Conservation (phyloP, 306 rosid species). For the Acacia crassicarpa region DNA sequence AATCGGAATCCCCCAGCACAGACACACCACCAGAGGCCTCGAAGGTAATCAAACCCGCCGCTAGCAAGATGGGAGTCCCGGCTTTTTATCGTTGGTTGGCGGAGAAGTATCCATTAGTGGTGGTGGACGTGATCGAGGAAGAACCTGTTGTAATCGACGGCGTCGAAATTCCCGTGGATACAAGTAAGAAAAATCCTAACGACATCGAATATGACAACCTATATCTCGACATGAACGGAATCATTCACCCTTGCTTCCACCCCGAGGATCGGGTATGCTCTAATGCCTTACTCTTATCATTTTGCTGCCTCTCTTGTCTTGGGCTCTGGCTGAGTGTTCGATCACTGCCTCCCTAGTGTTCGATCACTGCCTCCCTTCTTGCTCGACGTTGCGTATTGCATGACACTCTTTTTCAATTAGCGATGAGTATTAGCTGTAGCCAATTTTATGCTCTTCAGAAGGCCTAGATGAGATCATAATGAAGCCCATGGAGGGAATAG, state of each 20-base stretch:
- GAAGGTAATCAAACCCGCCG: background rate
- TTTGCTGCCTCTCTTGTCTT: background rate
- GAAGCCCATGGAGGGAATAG: background rate
- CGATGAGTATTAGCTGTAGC: background rate
- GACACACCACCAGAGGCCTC: background rate
- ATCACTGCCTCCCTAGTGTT: background rate
- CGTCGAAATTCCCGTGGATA: slow-evolving; percentile 76
- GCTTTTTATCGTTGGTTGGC: slow-evolving; percentile 96
- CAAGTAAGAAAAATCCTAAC: slow-evolving; percentile 85
- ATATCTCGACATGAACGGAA: slow-evolving; percentile 96
- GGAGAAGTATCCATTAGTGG: slow-evolving; percentile 86
- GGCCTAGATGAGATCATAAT: background rate
- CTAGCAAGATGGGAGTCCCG: slow-evolving; percentile 79
- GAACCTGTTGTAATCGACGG: slow-evolving; percentile 83
- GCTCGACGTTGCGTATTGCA: background rate
- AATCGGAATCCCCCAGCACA: background rate
- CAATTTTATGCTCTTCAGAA: background rate
- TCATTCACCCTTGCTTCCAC: slow-evolving; percentile 96
- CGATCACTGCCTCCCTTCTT: background rate
- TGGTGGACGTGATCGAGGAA: slow-evolving; percentile 84
- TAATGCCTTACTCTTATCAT: background rate
- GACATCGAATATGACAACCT: slow-evolving; percentile 85
- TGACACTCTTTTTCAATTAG: background rate
- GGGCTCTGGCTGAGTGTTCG: background rate
- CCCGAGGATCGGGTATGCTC: slow-evolving; percentile 88